phyloP scores from a whole-genome alignment of 129 eudicot species.

The Helianthus tuberosus region DNA sequence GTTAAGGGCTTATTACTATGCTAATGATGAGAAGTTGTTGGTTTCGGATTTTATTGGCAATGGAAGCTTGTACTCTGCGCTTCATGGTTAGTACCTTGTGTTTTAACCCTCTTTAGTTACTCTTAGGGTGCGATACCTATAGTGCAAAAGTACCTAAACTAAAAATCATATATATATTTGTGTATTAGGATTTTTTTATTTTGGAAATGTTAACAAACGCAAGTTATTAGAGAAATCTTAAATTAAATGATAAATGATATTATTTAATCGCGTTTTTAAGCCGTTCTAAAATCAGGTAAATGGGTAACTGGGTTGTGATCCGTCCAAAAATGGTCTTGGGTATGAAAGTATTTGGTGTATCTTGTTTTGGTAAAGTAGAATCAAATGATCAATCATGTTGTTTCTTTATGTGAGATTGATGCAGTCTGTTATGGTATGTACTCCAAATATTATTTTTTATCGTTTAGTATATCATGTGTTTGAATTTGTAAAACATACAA shows the following conservation, averaged over 20 bases:
- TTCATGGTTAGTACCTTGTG: conserved; percentile 66
- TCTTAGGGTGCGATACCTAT: too few relatives aligned
- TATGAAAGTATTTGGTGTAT: conserved; percentile 26
- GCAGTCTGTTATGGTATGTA: conserved; percentile 16
- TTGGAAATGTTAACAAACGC: too few relatives aligned
- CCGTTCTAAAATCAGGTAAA: not conserved
- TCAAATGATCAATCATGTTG: conserved; percentile 12
- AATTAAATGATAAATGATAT: too few relatives aligned
- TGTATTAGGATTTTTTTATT: too few relatives aligned
- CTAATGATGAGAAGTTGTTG: conserved; percentile 84
- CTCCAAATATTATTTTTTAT: not conserved
- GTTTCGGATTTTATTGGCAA: conserved; percentile 80
- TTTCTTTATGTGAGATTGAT: conserved; percentile 21
- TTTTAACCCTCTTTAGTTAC: not conserved
- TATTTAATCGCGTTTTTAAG: too few relatives aligned
- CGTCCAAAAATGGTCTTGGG: not conserved
- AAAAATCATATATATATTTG: too few relatives aligned
- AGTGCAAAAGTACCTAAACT: too few relatives aligned
- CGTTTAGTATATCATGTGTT: not conserved
- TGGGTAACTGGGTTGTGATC: not conserved
- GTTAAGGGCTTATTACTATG: conserved; percentile 88
- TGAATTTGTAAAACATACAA: not conserved
- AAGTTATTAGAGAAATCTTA: too few relatives aligned
- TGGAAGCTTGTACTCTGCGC: conserved; percentile 84
- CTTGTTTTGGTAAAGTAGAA: conserved; percentile 33